Evolutionary conservation across 176 grass and related monocot genomes (phyloP), one percentile per base, ranked within the genome.

Genomic region (Raddia guianensis): DNA sequence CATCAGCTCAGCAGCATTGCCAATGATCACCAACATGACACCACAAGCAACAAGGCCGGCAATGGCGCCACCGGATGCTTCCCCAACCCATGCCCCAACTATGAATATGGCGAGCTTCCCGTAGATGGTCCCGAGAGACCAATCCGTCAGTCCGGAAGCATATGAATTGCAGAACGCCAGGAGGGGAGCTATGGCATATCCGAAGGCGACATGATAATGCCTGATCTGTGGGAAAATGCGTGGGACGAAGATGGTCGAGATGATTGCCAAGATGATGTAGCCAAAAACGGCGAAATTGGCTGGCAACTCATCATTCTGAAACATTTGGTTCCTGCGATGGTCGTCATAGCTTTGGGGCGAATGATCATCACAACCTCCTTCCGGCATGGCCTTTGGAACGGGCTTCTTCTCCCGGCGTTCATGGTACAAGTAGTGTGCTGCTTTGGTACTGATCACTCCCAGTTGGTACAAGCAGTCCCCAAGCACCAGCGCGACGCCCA

Each of bases 391-490:
- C 5, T 19, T 45, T 19, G 19, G 18, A 8, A 9, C 6, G 5
- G 20, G 80, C 10, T n/a, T 74, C 5, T 45, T 58, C 58, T 18
- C 12, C 35, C 35, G n/a, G 2, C 5, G 9, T 33, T 52, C 52
- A 3, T 12, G 37, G 12, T n/a, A 7, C 32, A 80, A 72, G 49
- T 65, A 27, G 14, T 57, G 68, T 1, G 62, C 74, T 6, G 82
- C 59, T 34, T 52, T 83, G 68, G 84, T 8, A 62, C 9, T 66
- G 77, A 93, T 46, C 2, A 57, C 32, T 7, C 78, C 6, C 13
- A 87, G 65, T 15, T 84, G 87, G 76, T 73, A 89, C 27, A 87
- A 33, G 47, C 80, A 80, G 43, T 92, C 91, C 61, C 87, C 91
- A 10, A 89, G 83, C 71, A 87, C 82, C 54, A 89, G 44, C 2